phyloP scores from a whole-genome alignment of 2,329 filamentous ascomycete species.

The Hymenoscyphus fructigenus region DNA sequence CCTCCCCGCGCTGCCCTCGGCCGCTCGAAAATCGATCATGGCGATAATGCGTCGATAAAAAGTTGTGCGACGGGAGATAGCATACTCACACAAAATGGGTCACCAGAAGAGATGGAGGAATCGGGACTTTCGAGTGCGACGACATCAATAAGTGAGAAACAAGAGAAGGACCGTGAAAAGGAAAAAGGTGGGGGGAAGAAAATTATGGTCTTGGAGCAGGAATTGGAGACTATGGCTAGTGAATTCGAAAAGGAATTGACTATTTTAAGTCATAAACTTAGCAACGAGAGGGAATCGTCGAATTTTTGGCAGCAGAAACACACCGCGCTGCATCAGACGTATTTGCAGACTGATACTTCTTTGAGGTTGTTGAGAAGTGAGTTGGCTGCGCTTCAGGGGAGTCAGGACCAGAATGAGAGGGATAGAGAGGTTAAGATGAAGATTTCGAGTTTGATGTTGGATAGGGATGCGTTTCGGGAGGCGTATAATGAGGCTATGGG shows the following conservation, averaged over 20 bases:
- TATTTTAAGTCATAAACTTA: constrained; percentile 45
- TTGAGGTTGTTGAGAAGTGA: constrained; percentile 51
- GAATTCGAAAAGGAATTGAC: constrained; percentile 56
- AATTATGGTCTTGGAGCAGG: constrained; percentile 43
- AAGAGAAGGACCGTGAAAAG: neutral
- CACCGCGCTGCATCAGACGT: constrained; percentile 51
- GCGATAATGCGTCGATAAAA: constrained; percentile 23
- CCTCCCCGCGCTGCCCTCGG: constrained; percentile 29
- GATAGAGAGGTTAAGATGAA: constrained; percentile 34
- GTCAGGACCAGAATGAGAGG: constrained; percentile 34
- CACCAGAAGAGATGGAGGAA: constrained; percentile 3
- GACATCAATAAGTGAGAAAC: neutral
- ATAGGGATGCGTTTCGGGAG: constrained; percentile 43
- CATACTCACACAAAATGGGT: constrained; percentile 2
- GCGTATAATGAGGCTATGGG: constrained; percentile 49
- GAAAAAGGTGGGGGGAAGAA: neutral
- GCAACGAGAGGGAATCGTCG: constrained; percentile 52
- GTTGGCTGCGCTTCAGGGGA: constrained; percentile 48
- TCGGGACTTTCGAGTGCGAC: constrained; percentile 4
- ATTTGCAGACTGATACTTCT: constrained; percentile 52
- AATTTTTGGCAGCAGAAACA: constrained; percentile 59
- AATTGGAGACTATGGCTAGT: constrained; percentile 51
- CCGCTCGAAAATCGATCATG: constrained; percentile 21
- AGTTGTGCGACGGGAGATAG: constrained; percentile 9
- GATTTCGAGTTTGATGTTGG: constrained; percentile 31